Conservation (phyloP, 495 filamentous ascomycete species). For the Penicillium turbatum region DNA sequence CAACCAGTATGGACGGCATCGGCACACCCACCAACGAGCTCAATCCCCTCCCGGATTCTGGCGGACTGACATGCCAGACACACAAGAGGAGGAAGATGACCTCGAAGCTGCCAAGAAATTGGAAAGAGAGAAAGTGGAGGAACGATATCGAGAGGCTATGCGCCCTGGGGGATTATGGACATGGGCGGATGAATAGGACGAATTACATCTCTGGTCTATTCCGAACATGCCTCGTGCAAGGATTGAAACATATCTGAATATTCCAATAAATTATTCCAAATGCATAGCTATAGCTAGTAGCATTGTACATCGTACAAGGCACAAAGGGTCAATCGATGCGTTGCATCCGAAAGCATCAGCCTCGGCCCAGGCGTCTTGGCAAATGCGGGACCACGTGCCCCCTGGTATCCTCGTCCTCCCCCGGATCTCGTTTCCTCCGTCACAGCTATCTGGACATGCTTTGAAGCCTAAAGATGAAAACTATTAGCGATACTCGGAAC, state of each 20-base stretch:
- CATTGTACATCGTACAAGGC: no score
- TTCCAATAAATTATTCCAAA: no score
- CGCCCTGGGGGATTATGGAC: slow-evolving; percentile 67
- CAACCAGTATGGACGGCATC: slow-evolving; percentile 69
- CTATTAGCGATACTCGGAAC: slow-evolving; percentile 26
- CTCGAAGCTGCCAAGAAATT: slow-evolving; percentile 54
- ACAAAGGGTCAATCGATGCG: no score
- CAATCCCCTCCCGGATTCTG: slow-evolving; percentile 82
- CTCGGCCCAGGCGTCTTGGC: slow-evolving; percentile 24
- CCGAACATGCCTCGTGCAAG: background rate
- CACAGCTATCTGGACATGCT: slow-evolving; percentile 4
- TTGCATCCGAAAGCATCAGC: slow-evolving; percentile 11
- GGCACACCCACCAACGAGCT: slow-evolving; percentile 64
- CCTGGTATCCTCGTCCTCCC: slow-evolving; percentile 17
- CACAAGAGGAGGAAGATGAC: slow-evolving; percentile 67
- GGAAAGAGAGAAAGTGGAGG: slow-evolving; percentile 60
- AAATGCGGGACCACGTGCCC: slow-evolving; percentile 7
- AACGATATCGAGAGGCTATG: slow-evolving; percentile 79
- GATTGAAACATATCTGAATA: no score
- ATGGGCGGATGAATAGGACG: slow-evolving; percentile 71
- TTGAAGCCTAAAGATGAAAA: slow-evolving; percentile 30
- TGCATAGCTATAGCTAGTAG: no score
- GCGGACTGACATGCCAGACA: slow-evolving; percentile 81
- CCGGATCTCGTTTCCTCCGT: slow-evolving; percentile 6
- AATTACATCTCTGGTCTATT: background rate